Base-by-base conservation (phyloP, 1,284 basidiomycete genomes). In the Ustilago tritici region DNA sequence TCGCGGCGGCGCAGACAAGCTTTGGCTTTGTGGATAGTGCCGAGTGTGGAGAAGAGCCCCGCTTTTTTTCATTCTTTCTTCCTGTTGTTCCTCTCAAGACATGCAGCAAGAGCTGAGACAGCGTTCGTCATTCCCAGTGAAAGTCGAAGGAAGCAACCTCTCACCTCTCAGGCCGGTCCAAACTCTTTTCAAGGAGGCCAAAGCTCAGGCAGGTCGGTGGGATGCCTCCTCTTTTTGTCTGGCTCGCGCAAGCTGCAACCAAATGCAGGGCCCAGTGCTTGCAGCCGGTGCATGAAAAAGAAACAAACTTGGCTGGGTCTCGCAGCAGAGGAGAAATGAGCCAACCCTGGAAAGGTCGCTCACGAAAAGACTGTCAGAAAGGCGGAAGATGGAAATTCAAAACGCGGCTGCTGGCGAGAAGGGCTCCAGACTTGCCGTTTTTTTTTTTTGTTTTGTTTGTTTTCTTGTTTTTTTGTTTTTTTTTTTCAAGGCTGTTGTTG, bases 31-130 rank as follows among this genome's bases (percentile, higher is more conserved):
- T 7, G 9, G 40, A 17, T 11, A 49, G 46, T 5, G n/a, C 46
- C 23, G 23, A 50, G 28, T 9, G 49, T 50, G 49, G 49, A 50
- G 49, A 28, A 28, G 14, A 31, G 14, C 49, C 49, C 49, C 31
- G 49, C 49, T 19, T 32, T 50, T 19, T 8, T 50, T 28, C 23
- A 28, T 31, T 14, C n/a, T 12, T 12, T 28, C 23, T 14, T 31
- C 1, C n/a, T 12, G 4, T 14, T 46, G 43, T 46, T 46, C 43
- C 43, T 46, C 43, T 46, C 43, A 8, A 50, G 49, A 50, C 11
- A 50, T 32, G 49, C 49, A 31, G 28, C 49, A 32, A 28, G 43
- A 50, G 49, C 49, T 50, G 49, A 50, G 28, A 50, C 49, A 50
- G 23, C 4, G 6, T 50, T 50, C 28, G 19, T 19, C 19, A 23